phyloP scores from a whole-genome alignment of 768 basidiomycete species.

The Macrocybe gigantea region DNA sequence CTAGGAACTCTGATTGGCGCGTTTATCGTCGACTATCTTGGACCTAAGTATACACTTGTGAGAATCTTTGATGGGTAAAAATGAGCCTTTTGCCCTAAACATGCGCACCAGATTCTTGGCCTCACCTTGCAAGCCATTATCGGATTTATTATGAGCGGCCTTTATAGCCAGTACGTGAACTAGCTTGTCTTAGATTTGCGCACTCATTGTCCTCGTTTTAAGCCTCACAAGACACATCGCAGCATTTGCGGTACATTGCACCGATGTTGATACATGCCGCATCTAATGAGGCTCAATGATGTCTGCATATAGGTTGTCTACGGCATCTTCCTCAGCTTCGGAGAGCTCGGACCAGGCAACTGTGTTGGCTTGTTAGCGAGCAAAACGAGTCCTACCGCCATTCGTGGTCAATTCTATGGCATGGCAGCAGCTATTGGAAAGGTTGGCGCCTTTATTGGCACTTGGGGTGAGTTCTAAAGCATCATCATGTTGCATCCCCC shows the following conservation, averaged over 20 bases:
- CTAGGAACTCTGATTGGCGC: conserved; percentile 66
- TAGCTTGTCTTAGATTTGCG: not conserved
- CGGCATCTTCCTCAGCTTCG: conserved; percentile 86
- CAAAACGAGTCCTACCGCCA: conserved; percentile 81
- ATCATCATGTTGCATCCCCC: not conserved
- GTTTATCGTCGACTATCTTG: conserved; percentile 68
- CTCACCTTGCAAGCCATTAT: conserved; percentile 63
- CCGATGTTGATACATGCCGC: not conserved
- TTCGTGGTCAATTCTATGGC: conserved; percentile 85
- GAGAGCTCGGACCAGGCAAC: conserved; percentile 88
- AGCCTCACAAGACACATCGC: conserved; percentile 61
- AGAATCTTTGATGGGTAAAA: not conserved
- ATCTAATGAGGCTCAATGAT: conserved; percentile 1
- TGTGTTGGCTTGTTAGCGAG: conserved; percentile 79
- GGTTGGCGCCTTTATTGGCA: conserved; percentile 78
- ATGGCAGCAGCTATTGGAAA: conserved; percentile 83
- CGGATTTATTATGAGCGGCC: conserved; percentile 88
- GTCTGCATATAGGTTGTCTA: conserved; percentile 57
- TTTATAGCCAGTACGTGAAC: conserved; percentile 48
- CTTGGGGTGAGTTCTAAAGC: conserved; percentile 51
- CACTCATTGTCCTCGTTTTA: not conserved
- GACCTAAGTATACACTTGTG: conserved; percentile 75
- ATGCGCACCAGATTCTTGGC: conserved; percentile 48
- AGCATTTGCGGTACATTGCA: conserved; percentile 60
- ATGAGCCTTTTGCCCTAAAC: too few species aligned